phyloP scores from a whole-genome alignment of 371 early-diverging fungal genomes.

The Haplosporangium sp. region DNA sequence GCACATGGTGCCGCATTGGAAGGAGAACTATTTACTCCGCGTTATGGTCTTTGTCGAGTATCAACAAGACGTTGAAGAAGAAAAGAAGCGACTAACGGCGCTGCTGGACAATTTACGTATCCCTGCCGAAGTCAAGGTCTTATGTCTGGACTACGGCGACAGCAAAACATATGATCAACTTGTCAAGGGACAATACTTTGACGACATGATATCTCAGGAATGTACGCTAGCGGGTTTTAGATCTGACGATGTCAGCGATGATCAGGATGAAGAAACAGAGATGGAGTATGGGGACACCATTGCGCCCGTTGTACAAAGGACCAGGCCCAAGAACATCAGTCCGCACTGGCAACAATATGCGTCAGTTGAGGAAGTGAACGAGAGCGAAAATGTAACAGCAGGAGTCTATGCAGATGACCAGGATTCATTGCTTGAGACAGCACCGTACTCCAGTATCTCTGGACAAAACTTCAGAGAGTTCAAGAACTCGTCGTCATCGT shows the following conservation, averaged over 20 bases:
- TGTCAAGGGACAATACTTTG: constrained; percentile 22
- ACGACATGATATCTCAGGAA: background rate
- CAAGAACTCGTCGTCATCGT: constrained; percentile 4
- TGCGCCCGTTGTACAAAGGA: constrained; percentile 17
- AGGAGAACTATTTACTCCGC: constrained; percentile 59
- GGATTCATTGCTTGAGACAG: constrained; percentile 31
- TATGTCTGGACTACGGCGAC: constrained; percentile 58
- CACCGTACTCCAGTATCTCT: constrained; percentile 17
- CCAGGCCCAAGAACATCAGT: constrained; percentile 23
- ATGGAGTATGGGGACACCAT: background rate
- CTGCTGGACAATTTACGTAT: constrained; percentile 68
- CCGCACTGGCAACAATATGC: constrained; percentile 32
- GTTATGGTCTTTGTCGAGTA: constrained; percentile 74
- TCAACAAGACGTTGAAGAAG: constrained; percentile 61
- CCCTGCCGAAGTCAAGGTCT: constrained; percentile 64
- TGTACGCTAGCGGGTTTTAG: constrained; percentile 4
- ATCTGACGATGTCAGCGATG: constrained; percentile 11
- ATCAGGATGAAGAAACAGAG: background rate
- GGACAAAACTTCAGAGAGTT: background rate
- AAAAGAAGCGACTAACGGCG: constrained; percentile 57
- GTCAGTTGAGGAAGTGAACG: constrained; percentile 17
- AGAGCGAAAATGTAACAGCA: background rate
- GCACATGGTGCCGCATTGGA: constrained; percentile 71
- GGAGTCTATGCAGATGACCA: constrained; percentile 11
- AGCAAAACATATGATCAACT: constrained; percentile 57